These are phyloP conservation scores for Paecilomyces variotii DNA, from an alignment of 2,329 filamentous ascomycete species.

Conservation along the genomic window DNA sequence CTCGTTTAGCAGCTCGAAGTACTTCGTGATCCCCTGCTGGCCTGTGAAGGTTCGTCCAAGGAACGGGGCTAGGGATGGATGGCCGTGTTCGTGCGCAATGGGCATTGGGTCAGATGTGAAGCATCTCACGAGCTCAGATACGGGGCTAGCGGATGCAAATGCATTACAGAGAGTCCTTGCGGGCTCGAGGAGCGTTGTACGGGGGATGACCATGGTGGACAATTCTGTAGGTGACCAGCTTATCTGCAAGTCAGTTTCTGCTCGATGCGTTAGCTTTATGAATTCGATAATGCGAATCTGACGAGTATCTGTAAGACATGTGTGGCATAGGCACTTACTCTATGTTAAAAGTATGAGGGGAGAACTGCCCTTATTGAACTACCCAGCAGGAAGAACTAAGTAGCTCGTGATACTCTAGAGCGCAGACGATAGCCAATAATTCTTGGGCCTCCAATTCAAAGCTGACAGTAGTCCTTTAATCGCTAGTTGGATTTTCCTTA, in stretches of 20 bases:
- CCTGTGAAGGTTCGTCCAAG: slow-evolving; percentile 35
- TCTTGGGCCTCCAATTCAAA: neutral
- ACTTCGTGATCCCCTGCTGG: slow-evolving; percentile 22
- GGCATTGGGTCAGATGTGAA: slow-evolving; percentile 24
- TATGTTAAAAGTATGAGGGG: neutral
- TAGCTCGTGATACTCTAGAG: neutral
- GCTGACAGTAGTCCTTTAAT: neutral
- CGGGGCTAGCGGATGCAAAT: slow-evolving; percentile 19
- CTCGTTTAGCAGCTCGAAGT: slow-evolving; percentile 28
- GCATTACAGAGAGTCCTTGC: slow-evolving; percentile 21
- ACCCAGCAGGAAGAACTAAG: neutral
- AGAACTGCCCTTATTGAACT: neutral
- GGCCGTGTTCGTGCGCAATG: slow-evolving; percentile 33
- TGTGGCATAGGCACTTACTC: neutral
- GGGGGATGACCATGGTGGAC: slow-evolving; percentile 4
- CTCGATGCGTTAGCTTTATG: neutral
- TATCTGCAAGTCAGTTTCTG: neutral
- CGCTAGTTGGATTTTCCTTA: neutral
- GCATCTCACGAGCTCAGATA: slow-evolving; percentile 21
- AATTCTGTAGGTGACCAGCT: neutral
- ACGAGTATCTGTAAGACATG: neutral
- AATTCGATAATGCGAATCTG: neutral
- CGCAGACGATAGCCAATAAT: neutral
- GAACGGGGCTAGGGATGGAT: slow-evolving; percentile 32
- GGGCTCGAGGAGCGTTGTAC: slow-evolving; percentile 15